phyloP scores from a whole-genome alignment of 2,329 filamentous ascomycete species.

The Ophiostoma quercus region DNA sequence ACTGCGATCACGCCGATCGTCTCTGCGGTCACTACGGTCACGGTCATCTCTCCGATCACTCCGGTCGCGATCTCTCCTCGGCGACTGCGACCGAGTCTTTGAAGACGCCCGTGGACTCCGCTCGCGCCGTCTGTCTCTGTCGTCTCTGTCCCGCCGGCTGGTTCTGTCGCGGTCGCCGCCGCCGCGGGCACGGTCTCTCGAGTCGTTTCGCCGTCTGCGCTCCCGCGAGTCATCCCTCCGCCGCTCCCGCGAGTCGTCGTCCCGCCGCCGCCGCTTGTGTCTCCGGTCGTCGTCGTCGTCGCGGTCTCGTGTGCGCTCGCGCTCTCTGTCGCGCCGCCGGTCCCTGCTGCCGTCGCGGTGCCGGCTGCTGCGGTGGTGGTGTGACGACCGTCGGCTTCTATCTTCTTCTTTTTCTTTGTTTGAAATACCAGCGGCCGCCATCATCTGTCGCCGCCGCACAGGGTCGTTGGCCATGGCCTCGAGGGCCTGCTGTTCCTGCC shows the following conservation, averaged over 20 bases:
- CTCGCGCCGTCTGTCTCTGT: constrained; percentile 34
- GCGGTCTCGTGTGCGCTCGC: neutral
- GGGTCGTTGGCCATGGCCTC: constrained; percentile 76
- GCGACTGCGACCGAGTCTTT: constrained; percentile 32
- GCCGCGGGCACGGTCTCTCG: neutral
- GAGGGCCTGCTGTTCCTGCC: constrained; percentile 78
- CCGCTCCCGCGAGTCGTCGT: constrained; percentile 4
- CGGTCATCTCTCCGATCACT: constrained; percentile 9
- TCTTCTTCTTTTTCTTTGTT: constrained; percentile 25
- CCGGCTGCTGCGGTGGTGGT: constrained; percentile 20
- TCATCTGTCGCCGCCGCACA: constrained; percentile 59
- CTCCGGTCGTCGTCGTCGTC: constrained; percentile 5
- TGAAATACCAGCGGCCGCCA: constrained; percentile 55
- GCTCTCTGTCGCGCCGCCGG: constrained; percentile 4
- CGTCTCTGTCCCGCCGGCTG: constrained; percentile 23
- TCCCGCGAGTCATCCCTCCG: neutral
- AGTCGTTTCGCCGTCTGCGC: neutral
- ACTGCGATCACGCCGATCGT: neutral
- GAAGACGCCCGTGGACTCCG: constrained; percentile 13
- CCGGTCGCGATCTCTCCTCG: constrained; percentile 7
- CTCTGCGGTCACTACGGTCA: neutral
- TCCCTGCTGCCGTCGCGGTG: constrained; percentile 15
- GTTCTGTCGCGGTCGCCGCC: too few species aligned
- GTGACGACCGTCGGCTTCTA: constrained; percentile 29
- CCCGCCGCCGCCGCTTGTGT: neutral